Evolutionary conservation across 2,329 filamentous ascomycete species (phyloP).

Genomic region (Parasarocladium wereldwijsianum): DNA sequence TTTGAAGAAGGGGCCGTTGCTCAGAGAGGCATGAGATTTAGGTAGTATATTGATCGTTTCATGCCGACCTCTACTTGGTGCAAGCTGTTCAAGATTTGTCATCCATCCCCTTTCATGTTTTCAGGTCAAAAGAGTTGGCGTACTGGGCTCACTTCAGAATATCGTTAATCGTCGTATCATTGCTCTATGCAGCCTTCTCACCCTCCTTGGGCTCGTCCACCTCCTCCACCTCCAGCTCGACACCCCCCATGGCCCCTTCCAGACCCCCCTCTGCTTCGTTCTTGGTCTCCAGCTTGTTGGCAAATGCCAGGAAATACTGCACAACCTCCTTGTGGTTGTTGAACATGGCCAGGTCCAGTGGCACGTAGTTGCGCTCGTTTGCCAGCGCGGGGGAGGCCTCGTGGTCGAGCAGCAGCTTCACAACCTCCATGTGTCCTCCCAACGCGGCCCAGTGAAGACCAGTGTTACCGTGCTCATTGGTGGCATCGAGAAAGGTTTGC

Average conservation of each 20-base stretch:
- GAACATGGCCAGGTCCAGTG: slow-evolving; percentile 59
- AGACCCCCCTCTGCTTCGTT: slow-evolving; percentile 31
- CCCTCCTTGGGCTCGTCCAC: slow-evolving; percentile 12
- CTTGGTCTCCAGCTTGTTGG: slow-evolving; percentile 29
- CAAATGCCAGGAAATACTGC: slow-evolving; percentile 40
- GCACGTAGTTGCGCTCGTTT: slow-evolving; percentile 75
- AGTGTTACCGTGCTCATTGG: slow-evolving; percentile 78
- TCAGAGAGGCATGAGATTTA: slow-evolving; percentile 6
- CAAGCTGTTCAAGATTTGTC: too few relatives aligned
- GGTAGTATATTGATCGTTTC: too few relatives aligned
- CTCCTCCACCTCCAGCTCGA: slow-evolving; percentile 22
- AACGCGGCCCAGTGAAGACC: slow-evolving; percentile 87
- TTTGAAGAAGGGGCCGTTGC: slow-evolving; percentile 20
- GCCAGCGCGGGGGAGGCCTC: slow-evolving; percentile 66
- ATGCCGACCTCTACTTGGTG: too few relatives aligned
- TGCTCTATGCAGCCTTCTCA: slow-evolving; percentile 6
- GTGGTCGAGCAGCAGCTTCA: slow-evolving; percentile 60
- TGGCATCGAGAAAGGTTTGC: slow-evolving; percentile 45
- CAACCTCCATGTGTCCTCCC: slow-evolving; percentile 70
- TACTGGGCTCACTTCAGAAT: too few relatives aligned
- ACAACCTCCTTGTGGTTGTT: slow-evolving; percentile 53
- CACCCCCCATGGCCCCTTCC: slow-evolving; percentile 19
- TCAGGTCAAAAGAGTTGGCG: too few relatives aligned
- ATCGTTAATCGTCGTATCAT: too few relatives aligned
- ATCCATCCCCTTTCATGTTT: too few relatives aligned